Base-by-base conservation (phyloP, 2,329 filamentous ascomycete species). In the Trichoderma hamatum region DNA sequence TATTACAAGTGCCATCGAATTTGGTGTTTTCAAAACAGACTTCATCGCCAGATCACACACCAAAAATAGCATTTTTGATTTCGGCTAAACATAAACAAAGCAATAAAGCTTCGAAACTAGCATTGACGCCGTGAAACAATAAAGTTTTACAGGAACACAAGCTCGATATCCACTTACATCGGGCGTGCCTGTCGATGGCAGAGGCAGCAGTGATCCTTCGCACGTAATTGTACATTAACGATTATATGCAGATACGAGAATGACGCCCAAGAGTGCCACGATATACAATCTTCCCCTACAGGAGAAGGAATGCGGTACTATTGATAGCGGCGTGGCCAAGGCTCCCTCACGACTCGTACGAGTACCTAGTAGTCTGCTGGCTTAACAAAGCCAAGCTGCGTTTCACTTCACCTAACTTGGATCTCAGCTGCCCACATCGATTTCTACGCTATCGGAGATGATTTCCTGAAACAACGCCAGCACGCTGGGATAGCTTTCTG, bases 391-490 rank as follows among this genome's bases (percentile, higher is more conserved):
- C 26, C 39, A 59, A 52, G 46, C 56, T 61, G 39, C 62, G 63
- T 70, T 62, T 70, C 60, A 70, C 68, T 28, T 66, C 63, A 66
- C 63, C 63, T 61, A 60, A 43, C 55, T 30, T 55, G 54, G 56
- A 67, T 67, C 68, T 70, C 68, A 67, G 68, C 68, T 49, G 63
- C 63, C 68, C 68, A 70, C 62, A 67, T 67, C 19, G 49, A 62
- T 39, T 56, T 60, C 30, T 49, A 52, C 62, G 63, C 61, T 67
- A 67, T 67, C 68, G 68, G 68, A 70, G 63, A 70, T 70, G 68
- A 70, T 67, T 70, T 70, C 68, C 68, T 67, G 63, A 70, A 56
- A 67, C 68, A 67, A 69, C 36, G 61, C 56, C 68, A 56, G 39
- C 34, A 54, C 21, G 46, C 39, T 55, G 68, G 34, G 24, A 62